Evolutionary conservation across 2,329 filamentous ascomycete species (phyloP), one percentile per base, ranked within the genome.

Genomic region (Tolypocladium sp.): DNA sequence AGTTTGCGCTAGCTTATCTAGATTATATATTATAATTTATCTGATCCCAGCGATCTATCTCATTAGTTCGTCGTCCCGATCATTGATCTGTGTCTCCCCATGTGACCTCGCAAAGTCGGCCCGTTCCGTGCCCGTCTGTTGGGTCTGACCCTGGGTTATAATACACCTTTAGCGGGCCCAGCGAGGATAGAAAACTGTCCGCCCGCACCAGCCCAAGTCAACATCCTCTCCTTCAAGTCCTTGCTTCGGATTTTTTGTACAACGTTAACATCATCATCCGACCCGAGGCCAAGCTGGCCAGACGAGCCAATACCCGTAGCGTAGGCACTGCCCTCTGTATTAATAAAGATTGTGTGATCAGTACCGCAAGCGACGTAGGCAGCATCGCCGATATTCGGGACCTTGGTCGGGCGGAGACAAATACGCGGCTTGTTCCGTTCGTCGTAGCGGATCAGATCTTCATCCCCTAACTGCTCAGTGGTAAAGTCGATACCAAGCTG

Each of bases 201-300:
- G 63, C 91, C 91, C 22, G 86, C 86, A 49, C 88, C 89, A 40
- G 87, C 88, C 76, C 82, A 91, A 49, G 82, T 79, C 46, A 94
- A 76, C 69, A 84, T 83, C 71, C 85, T 83, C 40, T 82, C 88
- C 46, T 83, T 80, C 20, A 92, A 80, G 40, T 89, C 89, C 12
- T 85, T 88, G 74, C 92, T 92, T 67, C 92, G 86, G 60, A 95
- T 88, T 58, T 85, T 69, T 0, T 86, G 91, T 0, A 91, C 88
- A 38, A 82, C 77, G 62, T 86, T 79, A 17, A 94, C 80, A 66
- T 94, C 90, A 51, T 92, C 88, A 30, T 82, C 82, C 0, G 79
- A 83, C 17, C 87, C 87, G 60, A 83, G 83, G 1, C 88, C 88
- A 13, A 87, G 89, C 72, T 90, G 87, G 66, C 88, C 89, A 62